Evolutionary conservation across 73 alveolate genomes (phyloP).

Genomic region (Paramecium bursaria): DNA sequence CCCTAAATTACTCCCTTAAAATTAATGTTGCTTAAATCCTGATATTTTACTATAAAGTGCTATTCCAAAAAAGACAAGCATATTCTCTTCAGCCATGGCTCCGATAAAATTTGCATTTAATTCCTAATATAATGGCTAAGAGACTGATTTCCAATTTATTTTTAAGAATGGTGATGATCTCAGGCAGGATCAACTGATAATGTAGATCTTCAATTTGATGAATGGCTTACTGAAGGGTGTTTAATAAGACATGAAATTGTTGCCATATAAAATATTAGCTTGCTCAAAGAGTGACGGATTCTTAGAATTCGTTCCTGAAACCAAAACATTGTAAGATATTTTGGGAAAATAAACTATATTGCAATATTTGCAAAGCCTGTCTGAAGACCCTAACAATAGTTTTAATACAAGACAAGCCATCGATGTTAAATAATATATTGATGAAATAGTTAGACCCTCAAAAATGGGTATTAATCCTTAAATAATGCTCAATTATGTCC

Average conservation of each 20-base stretch:
- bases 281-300: constrained; percentile 95
- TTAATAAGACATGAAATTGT: constrained; percentile 90
- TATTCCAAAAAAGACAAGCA: constrained; percentile 73
- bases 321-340: constrained; percentile 91
- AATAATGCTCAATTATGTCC: constrained; percentile 88
- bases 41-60: constrained; percentile 74
- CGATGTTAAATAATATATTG: background rate
- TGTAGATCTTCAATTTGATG: constrained; percentile 93
- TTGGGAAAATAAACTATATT: constrained; percentile 73
- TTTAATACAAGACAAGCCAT: background rate
- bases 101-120: constrained; percentile 73
- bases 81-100: constrained; percentile 73
- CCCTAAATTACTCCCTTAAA: constrained; percentile 43
- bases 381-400: constrained; percentile 53
- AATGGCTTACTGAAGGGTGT: constrained; percentile 91
- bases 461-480: constrained; percentile 70
- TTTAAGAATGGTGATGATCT: constrained; percentile 98
- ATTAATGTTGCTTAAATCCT: constrained; percentile 69
- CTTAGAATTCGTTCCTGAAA: constrained; percentile 96
- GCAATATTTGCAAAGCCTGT: constrained; percentile 57
- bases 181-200: constrained; percentile 96
- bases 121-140: constrained; percentile 40
- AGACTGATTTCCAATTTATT: constrained; percentile 74
- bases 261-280: constrained; percentile 95
- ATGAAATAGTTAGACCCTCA: background rate